Evolutionary conservation across 169 alveolate species (phyloP), one percentile per base, ranked within the genome.

Genomic region (Plasmodium coatneyi): DNA sequence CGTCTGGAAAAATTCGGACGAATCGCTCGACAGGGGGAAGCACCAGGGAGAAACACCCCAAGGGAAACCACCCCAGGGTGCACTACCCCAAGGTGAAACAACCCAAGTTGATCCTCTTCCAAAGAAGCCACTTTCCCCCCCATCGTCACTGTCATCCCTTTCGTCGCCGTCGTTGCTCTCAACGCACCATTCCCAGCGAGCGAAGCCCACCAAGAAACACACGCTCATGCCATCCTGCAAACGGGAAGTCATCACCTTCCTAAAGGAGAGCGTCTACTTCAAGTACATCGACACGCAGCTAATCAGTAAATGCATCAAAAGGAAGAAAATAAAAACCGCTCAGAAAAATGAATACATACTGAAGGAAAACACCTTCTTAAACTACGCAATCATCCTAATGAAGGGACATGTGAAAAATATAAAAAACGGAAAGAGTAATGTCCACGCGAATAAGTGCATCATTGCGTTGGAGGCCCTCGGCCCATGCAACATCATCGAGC

Each of bases 391-490:
- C 19, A 87, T 87, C 16, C 46, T 87, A 28, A 78, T 87, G 71
- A 87, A 87, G 28, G 93, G 93, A 32, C 80, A 49, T 56, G 89
- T 87, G 46, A 76, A 41, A 87, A 87, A 79, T 60, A 5, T 87
- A 78, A 54, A 78, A 87, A 36, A 22, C 19, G 34, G 46, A 78
- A 60, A 34, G 0, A 32, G 1, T 10, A n/a, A 32, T 41, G 43
- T 60, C 0, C n/a, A 14, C 10, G 82, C 12, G 19, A 56, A 60
- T 25, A 87, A 78, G 71, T 87, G 93, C 25, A 54, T 87, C 39
- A 87, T 87, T 56, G 93, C 82, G n/a, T 49, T 87, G 71, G 89
- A 87, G 80, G 93, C 93, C 1, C 81, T 87, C 41, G 93, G 93
- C 9, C 93, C 93, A 16, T 87, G 72, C 70, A 87, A 87, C 46